phyloP scores from a whole-genome alignment of 345 rosid genomes.

The Dovyalis caffra region DNA sequence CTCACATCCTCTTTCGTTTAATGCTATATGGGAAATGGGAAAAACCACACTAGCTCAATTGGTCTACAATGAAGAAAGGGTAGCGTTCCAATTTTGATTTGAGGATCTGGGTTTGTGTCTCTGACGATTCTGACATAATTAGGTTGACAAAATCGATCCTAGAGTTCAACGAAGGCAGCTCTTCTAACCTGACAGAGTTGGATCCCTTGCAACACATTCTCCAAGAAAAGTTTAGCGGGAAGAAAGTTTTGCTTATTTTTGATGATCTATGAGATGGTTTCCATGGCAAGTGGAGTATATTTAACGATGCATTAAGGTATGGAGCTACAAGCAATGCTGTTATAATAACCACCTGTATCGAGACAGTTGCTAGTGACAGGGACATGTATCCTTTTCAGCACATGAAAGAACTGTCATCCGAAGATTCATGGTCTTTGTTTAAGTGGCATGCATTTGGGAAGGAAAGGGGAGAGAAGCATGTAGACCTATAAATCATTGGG shows the following conservation, averaged over 20 bases:
- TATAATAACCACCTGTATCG: background rate
- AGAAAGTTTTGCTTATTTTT: constrained; percentile 1
- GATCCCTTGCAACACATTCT: constrained; percentile 5
- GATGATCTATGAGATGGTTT: constrained; percentile 8
- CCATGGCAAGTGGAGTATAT: background rate
- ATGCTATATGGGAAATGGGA: too few relatives aligned
- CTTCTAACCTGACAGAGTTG: background rate
- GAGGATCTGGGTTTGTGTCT: constrained; percentile 12
- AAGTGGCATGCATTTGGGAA: constrained; percentile 1
- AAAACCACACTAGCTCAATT: too few relatives aligned
- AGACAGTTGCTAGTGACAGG: constrained; percentile 4
- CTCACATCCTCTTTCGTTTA: too few relatives aligned
- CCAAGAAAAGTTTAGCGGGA: background rate
- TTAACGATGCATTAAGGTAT: background rate
- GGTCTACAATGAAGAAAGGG: too few relatives aligned
- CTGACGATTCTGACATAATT: constrained; percentile 11
- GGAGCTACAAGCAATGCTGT: background rate
- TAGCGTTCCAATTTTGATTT: constrained; percentile 3
- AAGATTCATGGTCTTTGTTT: constrained; percentile 17
- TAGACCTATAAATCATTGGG: constrained; percentile 9
- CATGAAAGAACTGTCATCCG: background rate
- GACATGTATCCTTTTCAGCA: background rate
- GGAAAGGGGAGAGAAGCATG: background rate
- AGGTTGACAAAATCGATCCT: background rate
- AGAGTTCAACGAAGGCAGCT: background rate